phyloP scores from a whole-genome alignment of 2,329 filamentous ascomycete species.

The Neophaeococcomyces mojaviensis region DNA sequence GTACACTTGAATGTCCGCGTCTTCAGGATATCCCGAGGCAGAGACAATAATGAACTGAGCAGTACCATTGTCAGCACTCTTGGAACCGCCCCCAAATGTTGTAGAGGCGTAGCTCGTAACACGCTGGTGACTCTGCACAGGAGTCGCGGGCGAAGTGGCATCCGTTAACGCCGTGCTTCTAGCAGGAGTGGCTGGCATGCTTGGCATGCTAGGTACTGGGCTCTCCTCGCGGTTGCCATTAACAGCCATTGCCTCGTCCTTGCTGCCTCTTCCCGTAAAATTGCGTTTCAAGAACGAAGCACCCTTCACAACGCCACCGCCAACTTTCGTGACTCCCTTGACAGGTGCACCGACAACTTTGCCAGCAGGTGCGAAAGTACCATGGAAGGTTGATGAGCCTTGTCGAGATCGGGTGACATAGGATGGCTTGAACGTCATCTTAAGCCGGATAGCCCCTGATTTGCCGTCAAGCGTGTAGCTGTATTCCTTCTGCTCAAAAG shows the following conservation, averaged over 20 bases:
- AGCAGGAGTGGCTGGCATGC: conserved; percentile 16
- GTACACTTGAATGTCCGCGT: conserved; percentile 69
- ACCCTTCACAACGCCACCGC: conserved; percentile 77
- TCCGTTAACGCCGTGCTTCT: conserved; percentile 12
- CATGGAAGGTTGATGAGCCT: conserved; percentile 86
- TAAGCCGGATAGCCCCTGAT: conserved; percentile 72
- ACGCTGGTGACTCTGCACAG: conserved; percentile 34
- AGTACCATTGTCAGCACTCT: conserved; percentile 58
- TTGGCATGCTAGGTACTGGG: conserved; percentile 8
- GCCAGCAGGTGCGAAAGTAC: conserved; percentile 77
- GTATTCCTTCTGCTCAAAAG: conserved; percentile 72
- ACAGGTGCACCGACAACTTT: conserved; percentile 94
- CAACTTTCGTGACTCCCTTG: conserved; percentile 77
- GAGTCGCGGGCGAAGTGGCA: conserved; percentile 16
- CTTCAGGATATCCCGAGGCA: conserved; percentile 67
- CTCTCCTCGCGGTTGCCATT: conserved; percentile 9
- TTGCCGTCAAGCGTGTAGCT: conserved; percentile 75
- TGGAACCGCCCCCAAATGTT: conserved; percentile 42
- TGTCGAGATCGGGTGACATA: conserved; percentile 82
- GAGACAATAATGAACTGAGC: conserved; percentile 75
- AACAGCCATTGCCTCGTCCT: conserved; percentile 23
- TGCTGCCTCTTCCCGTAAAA: conserved; percentile 61
- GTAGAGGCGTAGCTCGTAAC: conserved; percentile 43
- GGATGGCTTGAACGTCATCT: conserved; percentile 84
- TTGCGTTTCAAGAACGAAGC: conserved; percentile 85